Evolutionary conservation across 805 yeast genomes (phyloP).

Genomic region (Ogataea populi-albae): DNA sequence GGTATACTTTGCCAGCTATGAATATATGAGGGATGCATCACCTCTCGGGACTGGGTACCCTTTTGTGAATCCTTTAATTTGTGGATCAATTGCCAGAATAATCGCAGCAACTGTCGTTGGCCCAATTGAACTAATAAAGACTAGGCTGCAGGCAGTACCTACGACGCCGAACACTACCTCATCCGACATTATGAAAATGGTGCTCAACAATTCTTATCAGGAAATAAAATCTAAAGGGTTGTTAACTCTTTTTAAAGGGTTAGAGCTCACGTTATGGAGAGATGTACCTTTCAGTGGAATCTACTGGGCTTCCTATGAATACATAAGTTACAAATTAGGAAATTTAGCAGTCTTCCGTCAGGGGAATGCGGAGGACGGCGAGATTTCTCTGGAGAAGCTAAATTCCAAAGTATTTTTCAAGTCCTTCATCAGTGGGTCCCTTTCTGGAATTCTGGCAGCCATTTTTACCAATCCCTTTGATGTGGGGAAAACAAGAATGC

Average conservation of each 20-base stretch:
- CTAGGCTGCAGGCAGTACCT: slow-evolving; percentile 88
- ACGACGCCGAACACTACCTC: slow-evolving; percentile 33
- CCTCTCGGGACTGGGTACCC: slow-evolving; percentile 41
- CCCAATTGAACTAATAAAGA: slow-evolving; percentile 83
- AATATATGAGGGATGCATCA: slow-evolving; percentile 73
- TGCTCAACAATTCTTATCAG: slow-evolving; percentile 26
- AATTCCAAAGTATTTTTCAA: slow-evolving; percentile 45
- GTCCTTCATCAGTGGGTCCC: slow-evolving; percentile 77
- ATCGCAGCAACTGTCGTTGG: slow-evolving; percentile 82
- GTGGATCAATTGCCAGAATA: slow-evolving; percentile 82
- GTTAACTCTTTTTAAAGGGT: slow-evolving; percentile 72
- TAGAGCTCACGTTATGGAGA: slow-evolving; percentile 88
- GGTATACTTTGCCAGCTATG: slow-evolving; percentile 93
- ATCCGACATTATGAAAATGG: slow-evolving; percentile 48
- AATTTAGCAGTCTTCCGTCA: slow-evolving; percentile 17
- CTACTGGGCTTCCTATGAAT: slow-evolving; percentile 89
- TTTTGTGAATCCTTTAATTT: slow-evolving; percentile 66
- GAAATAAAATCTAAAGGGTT: slow-evolving; percentile 59
- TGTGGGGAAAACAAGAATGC: slow-evolving; percentile 93
- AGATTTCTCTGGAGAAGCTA: slow-evolving; percentile 11
- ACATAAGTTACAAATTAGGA: slow-evolving; percentile 32
- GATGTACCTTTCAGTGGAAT: slow-evolving; percentile 97
- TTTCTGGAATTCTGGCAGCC: slow-evolving; percentile 85
- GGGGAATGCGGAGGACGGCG: neutral
- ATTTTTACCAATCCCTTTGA: slow-evolving; percentile 91